Evolutionary conservation across 108 stramenopile genomes (phyloP).

Genomic region (Seminavis robusta): DNA sequence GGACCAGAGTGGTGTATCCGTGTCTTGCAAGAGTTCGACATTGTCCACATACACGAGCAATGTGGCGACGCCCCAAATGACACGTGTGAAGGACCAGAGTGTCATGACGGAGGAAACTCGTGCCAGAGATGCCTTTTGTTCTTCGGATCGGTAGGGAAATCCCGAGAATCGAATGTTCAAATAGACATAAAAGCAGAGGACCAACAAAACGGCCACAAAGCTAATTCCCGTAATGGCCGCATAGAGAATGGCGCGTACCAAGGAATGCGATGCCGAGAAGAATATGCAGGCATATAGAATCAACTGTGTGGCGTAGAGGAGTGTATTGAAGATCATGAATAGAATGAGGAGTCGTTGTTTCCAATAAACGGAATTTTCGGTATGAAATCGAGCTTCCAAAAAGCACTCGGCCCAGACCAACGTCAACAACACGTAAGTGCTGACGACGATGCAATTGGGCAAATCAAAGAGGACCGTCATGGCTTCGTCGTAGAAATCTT

Average conservation of each 20-base stretch:
- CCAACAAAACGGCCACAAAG: conserved; percentile 66
- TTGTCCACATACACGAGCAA: conserved; percentile 46
- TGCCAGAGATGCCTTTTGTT: conserved; percentile 24
- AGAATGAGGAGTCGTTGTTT: conserved; percentile 55
- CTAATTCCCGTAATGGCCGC: conserved; percentile 74
- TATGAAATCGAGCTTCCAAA: conserved; percentile 71
- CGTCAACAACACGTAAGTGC: conserved; percentile 77
- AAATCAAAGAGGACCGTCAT: conserved; percentile 83
- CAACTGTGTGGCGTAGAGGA: conserved; percentile 70
- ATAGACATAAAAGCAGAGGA: conserved; percentile 65
- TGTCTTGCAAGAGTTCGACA: conserved; percentile 51
- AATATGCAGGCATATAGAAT: conserved; percentile 79
- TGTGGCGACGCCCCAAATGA: conserved; percentile 61
- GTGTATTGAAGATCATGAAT: conserved; percentile 84
- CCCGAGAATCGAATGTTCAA: conserved; percentile 69
- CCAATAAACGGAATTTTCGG: conserved; percentile 41
- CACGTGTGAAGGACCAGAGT: conserved; percentile 46
- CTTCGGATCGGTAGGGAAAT: conserved; percentile 47
- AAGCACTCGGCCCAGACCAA: conserved; percentile 87
- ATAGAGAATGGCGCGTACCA: conserved; percentile 60
- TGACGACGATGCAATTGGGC: conserved; percentile 83
- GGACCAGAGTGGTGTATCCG: conserved; percentile 49
- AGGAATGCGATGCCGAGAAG: conserved; percentile 43
- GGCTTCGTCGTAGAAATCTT: conserved; percentile 81
- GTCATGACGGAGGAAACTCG: conserved; percentile 50